Conservation (phyloP, 2,329 filamentous ascomycete genomes). For the Sclerotinia subarctica region DNA sequence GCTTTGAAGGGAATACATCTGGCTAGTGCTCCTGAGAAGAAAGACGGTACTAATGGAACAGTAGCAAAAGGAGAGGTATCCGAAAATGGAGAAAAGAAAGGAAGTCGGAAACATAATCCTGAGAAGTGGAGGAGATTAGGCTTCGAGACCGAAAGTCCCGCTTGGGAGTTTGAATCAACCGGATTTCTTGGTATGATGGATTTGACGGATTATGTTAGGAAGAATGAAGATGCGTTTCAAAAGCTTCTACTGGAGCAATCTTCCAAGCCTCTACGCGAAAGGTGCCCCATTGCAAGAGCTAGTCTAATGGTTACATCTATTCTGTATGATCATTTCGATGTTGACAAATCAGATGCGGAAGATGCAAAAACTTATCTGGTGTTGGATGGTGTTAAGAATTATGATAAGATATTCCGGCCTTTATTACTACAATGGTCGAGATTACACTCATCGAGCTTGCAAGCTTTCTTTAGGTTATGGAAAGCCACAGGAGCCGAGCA, state of each 20-base stretch:
- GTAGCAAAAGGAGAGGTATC: constrained; percentile 38
- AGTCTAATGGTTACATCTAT: constrained; percentile 84
- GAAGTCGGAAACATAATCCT: constrained; percentile 71
- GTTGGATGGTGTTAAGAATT: constrained; percentile 70
- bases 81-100: constrained; percentile 48
- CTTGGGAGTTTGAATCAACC: constrained; percentile 76
- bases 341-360: constrained; percentile 78
- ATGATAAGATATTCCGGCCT: constrained; percentile 84
- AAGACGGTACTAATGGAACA: constrained; percentile 37
- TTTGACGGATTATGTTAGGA: constrained; percentile 86
- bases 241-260: constrained; percentile 90
- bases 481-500: constrained; percentile 79
- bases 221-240: constrained; percentile 88
- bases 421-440: constrained; percentile 90
- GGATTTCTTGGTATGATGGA: constrained; percentile 98
- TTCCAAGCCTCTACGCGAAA: constrained; percentile 63
- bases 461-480: constrained; percentile 90
- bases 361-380: constrained; percentile 73
- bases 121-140: constrained; percentile 92
- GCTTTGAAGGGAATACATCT: constrained; percentile 75
- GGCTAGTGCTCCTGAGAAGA: constrained; percentile 69
- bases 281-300: constrained; percentile 83
- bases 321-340: constrained; percentile 92
- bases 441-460: constrained; percentile 78
- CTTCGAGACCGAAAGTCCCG: constrained; percentile 86